phyloP scores from a whole-genome alignment of 2,329 filamentous ascomycete genomes.

The Thyridium curvatum region DNA sequence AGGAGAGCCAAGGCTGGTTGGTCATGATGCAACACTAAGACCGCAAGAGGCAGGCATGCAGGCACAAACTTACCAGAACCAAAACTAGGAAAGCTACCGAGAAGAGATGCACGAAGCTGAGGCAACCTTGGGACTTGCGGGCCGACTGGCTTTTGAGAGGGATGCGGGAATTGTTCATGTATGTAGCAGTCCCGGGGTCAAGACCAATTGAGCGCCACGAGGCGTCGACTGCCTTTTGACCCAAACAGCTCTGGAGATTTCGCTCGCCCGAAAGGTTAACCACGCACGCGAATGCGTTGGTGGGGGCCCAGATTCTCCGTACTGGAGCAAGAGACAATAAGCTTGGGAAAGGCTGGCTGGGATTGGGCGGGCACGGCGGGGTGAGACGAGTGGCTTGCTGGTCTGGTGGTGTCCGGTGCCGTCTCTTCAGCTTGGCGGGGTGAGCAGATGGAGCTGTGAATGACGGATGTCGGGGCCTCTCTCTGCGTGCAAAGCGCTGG shows the following conservation, averaged over 20 bases:
- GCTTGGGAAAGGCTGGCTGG: no score
- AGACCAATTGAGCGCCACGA: constrained; percentile 18
- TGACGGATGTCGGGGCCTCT: no score
- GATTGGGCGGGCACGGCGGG: no score
- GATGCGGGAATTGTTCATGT: constrained; percentile 8
- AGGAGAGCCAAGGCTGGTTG: background rate
- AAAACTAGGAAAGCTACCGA: constrained; percentile 20
- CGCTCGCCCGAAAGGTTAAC: no score
- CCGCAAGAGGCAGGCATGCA: constrained; percentile 8
- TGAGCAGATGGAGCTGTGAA: no score
- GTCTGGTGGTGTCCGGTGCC: no score
- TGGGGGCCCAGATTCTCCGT: no score
- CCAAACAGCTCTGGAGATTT: constrained; percentile 5
- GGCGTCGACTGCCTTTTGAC: constrained; percentile 15
- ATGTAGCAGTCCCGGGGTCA: constrained; percentile 8
- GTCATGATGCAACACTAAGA: constrained; percentile 2
- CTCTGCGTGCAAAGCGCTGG: no score
- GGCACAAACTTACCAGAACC: constrained; percentile 21
- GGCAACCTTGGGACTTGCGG: constrained; percentile 8
- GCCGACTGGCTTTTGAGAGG: constrained; percentile 8
- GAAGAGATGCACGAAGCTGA: constrained; percentile 19
- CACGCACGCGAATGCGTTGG: no score
- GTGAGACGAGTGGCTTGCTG: no score
- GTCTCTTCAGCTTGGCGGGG: no score
- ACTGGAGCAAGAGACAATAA: no score